Evolutionary conservation across 495 filamentous ascomycete genomes (phyloP).

Genomic region (Hypoxylon fragiforme): DNA sequence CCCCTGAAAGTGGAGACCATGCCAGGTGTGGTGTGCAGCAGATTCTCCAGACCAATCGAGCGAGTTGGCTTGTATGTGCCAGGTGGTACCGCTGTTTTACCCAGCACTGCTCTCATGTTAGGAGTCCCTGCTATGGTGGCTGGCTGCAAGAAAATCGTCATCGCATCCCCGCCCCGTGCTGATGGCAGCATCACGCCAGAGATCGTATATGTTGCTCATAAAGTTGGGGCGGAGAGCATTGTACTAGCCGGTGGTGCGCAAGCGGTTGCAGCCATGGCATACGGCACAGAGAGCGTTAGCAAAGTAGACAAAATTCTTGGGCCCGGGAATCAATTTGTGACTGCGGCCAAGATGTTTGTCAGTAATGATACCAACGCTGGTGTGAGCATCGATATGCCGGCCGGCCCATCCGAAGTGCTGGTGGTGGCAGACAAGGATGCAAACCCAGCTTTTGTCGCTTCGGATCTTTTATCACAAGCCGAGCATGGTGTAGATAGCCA

Average conservation of each 20-base stretch:
- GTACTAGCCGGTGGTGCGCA: slow-evolving; percentile 95
- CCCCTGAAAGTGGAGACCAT: slow-evolving; percentile 88
- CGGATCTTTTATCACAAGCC: slow-evolving; percentile 91
- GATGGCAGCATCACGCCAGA: slow-evolving; percentile 94
- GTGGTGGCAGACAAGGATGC: slow-evolving; percentile 90
- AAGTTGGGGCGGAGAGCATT: slow-evolving; percentile 91
- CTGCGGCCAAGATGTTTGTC: slow-evolving; percentile 96
- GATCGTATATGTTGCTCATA: slow-evolving; percentile 97
- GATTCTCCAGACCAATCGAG: slow-evolving; percentile 91
- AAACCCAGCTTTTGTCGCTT: slow-evolving; percentile 93
- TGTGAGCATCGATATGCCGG: slow-evolving; percentile 98
- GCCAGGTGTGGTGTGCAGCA: slow-evolving; percentile 93
- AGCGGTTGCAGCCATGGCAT: slow-evolving; percentile 87
- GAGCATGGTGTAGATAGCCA: slow-evolving; percentile 96
- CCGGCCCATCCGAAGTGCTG: slow-evolving; percentile 93
- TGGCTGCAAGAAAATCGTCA: slow-evolving; percentile 91
- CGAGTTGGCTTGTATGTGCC: slow-evolving; percentile 93
- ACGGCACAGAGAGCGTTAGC: slow-evolving; percentile 79
- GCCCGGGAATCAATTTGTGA: slow-evolving; percentile 98
- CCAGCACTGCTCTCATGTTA: slow-evolving; percentile 95
- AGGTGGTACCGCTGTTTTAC: slow-evolving; percentile 92
- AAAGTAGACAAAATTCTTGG: slow-evolving; percentile 99
- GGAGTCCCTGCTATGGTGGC: slow-evolving; percentile 97
- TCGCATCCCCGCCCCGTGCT: slow-evolving; percentile 86
- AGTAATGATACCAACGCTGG: slow-evolving; percentile 93